A percentile compares a stretch with the other conserved stretches of the same genome.
These are phyloP conservation scores for Pichia sp. DNA, from an alignment of 1,139 yeast genomes.

Conservation along the genomic window DNA sequence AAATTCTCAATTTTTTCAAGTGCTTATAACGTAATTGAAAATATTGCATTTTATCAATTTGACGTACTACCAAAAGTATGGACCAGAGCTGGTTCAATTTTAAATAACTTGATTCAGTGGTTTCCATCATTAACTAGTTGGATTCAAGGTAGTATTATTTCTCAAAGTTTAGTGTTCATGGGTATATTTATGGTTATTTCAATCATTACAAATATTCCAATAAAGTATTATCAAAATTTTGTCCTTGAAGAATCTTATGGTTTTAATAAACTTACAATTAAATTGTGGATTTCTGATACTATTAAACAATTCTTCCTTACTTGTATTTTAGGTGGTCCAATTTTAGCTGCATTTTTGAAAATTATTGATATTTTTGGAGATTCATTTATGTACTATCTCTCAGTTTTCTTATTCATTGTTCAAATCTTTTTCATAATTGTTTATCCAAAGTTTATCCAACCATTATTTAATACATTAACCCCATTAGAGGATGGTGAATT, in stretches of 20 bases:
- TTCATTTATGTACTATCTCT: constrained; percentile 70
- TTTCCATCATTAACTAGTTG: constrained; percentile 9
- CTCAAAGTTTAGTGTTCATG: constrained; percentile 36
- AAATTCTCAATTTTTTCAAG: constrained; percentile 58
- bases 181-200: constrained; percentile 43
- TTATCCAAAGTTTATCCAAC: constrained; percentile 80
- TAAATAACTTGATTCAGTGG: constrained; percentile 18
- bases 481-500: constrained; percentile 90
- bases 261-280: constrained; percentile 75
- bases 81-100: constrained; percentile 36
- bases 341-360: constrained; percentile 68
- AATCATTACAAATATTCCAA: constrained; percentile 55
- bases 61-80: constrained; percentile 69
- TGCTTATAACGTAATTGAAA: constrained; percentile 47
- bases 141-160: constrained; percentile 15
- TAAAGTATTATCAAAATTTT: constrained; percentile 70
- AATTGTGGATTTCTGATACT: constrained; percentile 66
- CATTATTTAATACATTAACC: constrained; percentile 82
- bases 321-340: constrained; percentile 61
- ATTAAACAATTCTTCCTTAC: constrained; percentile 54
- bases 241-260: constrained; percentile 91
- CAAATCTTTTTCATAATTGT: constrained; percentile 67
- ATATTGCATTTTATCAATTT: constrained; percentile 49
- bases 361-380: constrained; percentile 78
- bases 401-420: constrained; percentile 62